Base-by-base conservation (phyloP, 441 rosid genomes). In the Jatropha podagrica region DNA sequence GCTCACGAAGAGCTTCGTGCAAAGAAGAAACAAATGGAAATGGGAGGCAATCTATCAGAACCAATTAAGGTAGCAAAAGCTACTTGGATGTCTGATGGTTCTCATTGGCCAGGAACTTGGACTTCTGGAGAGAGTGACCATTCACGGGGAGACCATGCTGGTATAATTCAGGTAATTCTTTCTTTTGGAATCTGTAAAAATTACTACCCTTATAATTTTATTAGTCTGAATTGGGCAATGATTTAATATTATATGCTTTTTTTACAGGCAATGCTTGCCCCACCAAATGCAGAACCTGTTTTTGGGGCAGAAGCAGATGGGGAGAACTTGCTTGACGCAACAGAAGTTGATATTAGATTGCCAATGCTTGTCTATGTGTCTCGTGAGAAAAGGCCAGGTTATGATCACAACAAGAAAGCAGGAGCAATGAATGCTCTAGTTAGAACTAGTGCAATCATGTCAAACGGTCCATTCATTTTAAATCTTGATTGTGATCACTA, bases 41-140 rank as follows among this genome's bases (percentile, higher is more conserved):
- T 65, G 80, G 94, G 86, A 68, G 83, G 67, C 40, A 85, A 79
- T 68, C 79, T 62, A 65, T 72, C 83, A 11, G 96, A 88, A 56
- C 66, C 81, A 37, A 54, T 82, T 20, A 86, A 83, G 74, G 76
- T 91, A 18, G 83, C 82, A 3, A 92, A 89, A 84, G 98, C 95
- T 68, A 94, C 94, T 69, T 92, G 98, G 98, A 92, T 92, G 97
- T 86, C 97, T 26, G 98, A 92, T 85, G 95, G 96, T 3, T 87
- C 96, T 62, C 98, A 90, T 58, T 94, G 98, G 96, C 95, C 98
- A 9, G 98, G 98, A 72, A 89, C 96, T 65, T 94, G 97, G 98
- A 77, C 77, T 76, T 81, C 90, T 52, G 86, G 86, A 44, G 91
- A 88, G 66, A 38, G 79, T 15, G 95, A 90, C 7, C 92, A 94